Percentiles rank a stretch among this genome's conserved stretches.
Evolutionary conservation across 2,329 filamentous ascomycete species (phyloP).

Genomic region (Xylariomycetidae sp.): DNA sequence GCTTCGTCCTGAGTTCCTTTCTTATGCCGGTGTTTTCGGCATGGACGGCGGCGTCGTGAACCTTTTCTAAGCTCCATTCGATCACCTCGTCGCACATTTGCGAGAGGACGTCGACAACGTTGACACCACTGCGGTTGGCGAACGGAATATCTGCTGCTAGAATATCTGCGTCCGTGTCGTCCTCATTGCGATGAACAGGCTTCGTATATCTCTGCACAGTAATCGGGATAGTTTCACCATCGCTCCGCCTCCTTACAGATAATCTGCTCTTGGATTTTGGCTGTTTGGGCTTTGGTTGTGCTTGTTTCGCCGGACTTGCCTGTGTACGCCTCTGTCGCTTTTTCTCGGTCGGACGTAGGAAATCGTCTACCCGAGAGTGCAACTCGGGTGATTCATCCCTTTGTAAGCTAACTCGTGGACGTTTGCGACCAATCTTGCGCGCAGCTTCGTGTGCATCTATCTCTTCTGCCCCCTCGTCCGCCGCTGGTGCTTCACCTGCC

Average conservation of each 20-base stretch:
- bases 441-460: constrained; percentile 40
- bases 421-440: constrained; percentile 36
- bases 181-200: constrained; percentile 33
- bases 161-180: constrained; percentile 36
- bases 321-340: constrained; percentile 28
- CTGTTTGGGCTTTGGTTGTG: constrained; percentile 27
- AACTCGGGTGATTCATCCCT: constrained; percentile 37
- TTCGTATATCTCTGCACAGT: constrained; percentile 58
- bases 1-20: constrained; percentile 52
- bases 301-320: constrained; percentile 39
- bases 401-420: constrained; percentile 32
- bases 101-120: constrained; percentile 57
- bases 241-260: constrained; percentile 16
- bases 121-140: constrained; percentile 51
- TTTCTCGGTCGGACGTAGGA: constrained; percentile 28
- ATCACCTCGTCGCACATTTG: constrained; percentile 59
- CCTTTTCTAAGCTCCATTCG: constrained; percentile 41
- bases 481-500: constrained; percentile 15
- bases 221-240: constrained; percentile 44
- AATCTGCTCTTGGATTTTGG: constrained; percentile 17
- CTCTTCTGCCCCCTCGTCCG: constrained; percentile 36
- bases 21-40: constrained; percentile 42
- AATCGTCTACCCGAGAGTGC: constrained; percentile 30
- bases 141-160: constrained; percentile 50
- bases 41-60: constrained; percentile 38